phyloP scores from a whole-genome alignment of 2,329 filamentous ascomycete species.

The Pseudofabraea citricarpa region DNA sequence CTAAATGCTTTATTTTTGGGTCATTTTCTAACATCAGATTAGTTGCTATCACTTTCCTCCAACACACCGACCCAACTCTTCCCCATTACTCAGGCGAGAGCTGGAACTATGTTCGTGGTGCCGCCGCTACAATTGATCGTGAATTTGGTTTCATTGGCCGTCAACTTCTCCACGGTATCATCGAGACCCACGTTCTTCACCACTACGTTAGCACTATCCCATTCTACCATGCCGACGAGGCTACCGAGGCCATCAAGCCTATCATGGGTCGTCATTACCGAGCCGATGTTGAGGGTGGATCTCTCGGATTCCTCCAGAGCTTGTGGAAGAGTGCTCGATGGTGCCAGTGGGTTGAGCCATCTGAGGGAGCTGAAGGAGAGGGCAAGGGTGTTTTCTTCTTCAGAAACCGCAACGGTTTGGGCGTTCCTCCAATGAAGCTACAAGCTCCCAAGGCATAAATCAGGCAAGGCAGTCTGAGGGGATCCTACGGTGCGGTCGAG shows the following conservation, averaged over 20 bases:
- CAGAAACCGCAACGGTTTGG: slow-evolving; percentile 88
- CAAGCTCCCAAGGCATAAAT: too few relatives aligned
- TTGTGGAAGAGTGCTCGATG: slow-evolving; percentile 75
- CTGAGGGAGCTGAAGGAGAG: slow-evolving; percentile 72
- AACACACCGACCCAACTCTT: slow-evolving; percentile 92
- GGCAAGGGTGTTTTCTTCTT: slow-evolving; percentile 92
- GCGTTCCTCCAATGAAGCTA: slow-evolving; percentile 36
- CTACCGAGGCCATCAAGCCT: slow-evolving; percentile 86
- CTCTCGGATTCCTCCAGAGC: slow-evolving; percentile 76
- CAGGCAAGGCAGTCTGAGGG: too few relatives aligned
- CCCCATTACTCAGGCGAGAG: slow-evolving; percentile 83
- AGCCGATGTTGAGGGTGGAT: slow-evolving; percentile 69
- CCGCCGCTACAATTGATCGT: slow-evolving; percentile 92
- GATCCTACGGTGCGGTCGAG: too few relatives aligned
- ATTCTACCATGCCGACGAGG: slow-evolving; percentile 95
- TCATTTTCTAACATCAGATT: slow-evolving; percentile 21
- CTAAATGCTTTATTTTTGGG: background rate
- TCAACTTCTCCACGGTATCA: slow-evolving; percentile 86
- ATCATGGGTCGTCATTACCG: slow-evolving; percentile 97
- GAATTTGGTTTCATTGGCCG: slow-evolving; percentile 96
- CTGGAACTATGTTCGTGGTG: slow-evolving; percentile 92
- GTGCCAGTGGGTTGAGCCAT: slow-evolving; percentile 98
- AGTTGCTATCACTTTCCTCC: slow-evolving; percentile 96
- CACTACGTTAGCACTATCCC: slow-evolving; percentile 96
- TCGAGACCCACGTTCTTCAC: slow-evolving; percentile 96